These are phyloP conservation scores for Monosporascus ibericus DNA, from an alignment of 2,329 filamentous ascomycete genomes.

Conservation along the genomic window DNA sequence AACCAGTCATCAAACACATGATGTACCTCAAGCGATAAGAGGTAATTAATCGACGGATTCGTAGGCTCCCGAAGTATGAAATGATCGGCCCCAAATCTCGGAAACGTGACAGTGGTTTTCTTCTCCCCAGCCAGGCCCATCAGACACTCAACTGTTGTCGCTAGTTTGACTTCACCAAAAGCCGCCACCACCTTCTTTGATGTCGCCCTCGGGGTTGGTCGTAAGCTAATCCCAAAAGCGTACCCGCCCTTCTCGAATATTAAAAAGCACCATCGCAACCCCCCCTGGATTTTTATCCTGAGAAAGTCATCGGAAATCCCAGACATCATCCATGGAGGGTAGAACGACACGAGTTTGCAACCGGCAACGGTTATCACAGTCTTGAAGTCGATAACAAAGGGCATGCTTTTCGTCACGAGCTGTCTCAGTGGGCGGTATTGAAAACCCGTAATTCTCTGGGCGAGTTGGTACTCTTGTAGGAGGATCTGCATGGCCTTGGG, in stretches of 20 bases:
- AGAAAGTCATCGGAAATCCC: background rate
- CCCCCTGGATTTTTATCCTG: background rate
- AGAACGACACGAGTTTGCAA: background rate
- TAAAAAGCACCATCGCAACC: background rate
- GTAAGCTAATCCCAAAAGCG: background rate
- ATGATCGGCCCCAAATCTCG: background rate
- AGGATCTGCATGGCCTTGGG: background rate
- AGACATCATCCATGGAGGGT: background rate
- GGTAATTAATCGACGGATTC: background rate
- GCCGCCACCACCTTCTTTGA: background rate
- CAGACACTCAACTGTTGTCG: background rate
- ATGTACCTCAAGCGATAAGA: background rate
- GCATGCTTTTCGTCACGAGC: background rate
- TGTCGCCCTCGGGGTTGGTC: background rate
- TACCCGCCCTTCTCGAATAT: background rate
- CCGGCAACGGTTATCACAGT: background rate
- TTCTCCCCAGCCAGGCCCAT: background rate
- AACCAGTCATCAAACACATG: background rate
- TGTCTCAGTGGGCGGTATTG: background rate
- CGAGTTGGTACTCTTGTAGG: background rate
- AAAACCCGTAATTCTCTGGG: background rate
- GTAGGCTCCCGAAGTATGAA: background rate
- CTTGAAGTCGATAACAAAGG: background rate
- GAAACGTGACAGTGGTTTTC: background rate
- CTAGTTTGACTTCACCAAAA: background rate